Evolutionary conservation across 2,329 filamentous ascomycete species (phyloP).

Genomic region (Chaetothyriales sp.): DNA sequence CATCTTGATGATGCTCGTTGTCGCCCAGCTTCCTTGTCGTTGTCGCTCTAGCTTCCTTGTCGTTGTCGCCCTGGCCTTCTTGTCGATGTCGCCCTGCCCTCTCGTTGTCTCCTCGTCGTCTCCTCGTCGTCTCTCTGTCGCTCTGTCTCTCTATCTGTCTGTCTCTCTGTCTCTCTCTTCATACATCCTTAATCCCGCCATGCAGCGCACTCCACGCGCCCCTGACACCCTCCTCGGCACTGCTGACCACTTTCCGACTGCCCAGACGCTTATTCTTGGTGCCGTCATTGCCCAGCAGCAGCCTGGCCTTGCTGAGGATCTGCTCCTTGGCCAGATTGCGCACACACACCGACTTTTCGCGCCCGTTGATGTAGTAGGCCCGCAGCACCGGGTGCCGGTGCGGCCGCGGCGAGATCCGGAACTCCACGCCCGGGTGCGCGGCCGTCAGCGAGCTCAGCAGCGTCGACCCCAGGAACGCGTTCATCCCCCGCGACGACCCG

Average conservation of each 20-base stretch:
- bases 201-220: conserved; percentile 54
- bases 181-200: conserved; percentile 39
- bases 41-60: too few relatives aligned
- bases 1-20: too few relatives aligned
- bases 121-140: too few relatives aligned
- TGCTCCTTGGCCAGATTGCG: conserved; percentile 70
- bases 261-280: conserved; percentile 39
- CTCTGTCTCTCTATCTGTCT: too few relatives aligned
- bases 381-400: conserved; percentile 76
- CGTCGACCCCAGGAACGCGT: conserved; percentile 41
- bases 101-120: not conserved
- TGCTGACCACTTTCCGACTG: conserved; percentile 44
- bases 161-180: conserved; percentile 17
- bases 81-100: not conserved
- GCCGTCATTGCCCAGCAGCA: conserved; percentile 34
- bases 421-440: conserved; percentile 75
- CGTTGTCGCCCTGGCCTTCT: too few relatives aligned
- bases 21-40: too few relatives aligned
- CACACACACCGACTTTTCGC: conserved; percentile 74
- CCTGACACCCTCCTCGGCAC: conserved; percentile 48
- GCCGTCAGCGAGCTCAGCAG: conserved; percentile 62
- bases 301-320: conserved; percentile 61
- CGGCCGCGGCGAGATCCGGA: conserved; percentile 82
- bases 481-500: conserved; percentile 88
- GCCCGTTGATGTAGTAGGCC: conserved; percentile 86